Percentiles rank a stretch among this genome's conserved stretches.
Evolutionary conservation across 352 stramenopile species (phyloP).

Genomic region (Globisporangium splendens): DNA sequence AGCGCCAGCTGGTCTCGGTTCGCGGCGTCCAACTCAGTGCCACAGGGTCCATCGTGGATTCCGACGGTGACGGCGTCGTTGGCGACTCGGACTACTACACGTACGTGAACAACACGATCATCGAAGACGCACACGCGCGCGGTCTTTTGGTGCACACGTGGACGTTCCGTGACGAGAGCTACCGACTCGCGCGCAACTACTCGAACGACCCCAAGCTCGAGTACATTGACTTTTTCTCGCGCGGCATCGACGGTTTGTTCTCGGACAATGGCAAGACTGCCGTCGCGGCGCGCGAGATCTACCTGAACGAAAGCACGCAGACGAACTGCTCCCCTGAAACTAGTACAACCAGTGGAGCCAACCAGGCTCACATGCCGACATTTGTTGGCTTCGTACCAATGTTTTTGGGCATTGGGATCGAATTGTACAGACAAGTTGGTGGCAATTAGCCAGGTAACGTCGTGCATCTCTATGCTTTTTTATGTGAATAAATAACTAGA

Average conservation of each 20-base stretch:
- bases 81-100: constrained; percentile 61
- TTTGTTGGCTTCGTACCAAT: too few species aligned
- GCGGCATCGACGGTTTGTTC: constrained; percentile 63
- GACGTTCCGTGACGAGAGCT: constrained; percentile 70
- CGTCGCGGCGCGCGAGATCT: constrained; percentile 35
- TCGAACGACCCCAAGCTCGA: constrained; percentile 50
- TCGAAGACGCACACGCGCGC: constrained; percentile 49
- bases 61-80: constrained; percentile 58
- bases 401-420: too few species aligned
- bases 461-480: background rate
- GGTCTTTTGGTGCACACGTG: constrained; percentile 55
- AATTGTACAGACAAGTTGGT: too few species aligned
- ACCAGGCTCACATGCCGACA: too few species aligned
- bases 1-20: constrained; percentile 70
- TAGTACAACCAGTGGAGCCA: too few species aligned
- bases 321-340: too few species aligned
- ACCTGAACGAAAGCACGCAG: constrained; percentile 17
- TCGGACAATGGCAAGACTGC: constrained; percentile 56
- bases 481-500: constrained; percentile 1
- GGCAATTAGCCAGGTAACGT: too few species aligned
- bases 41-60: constrained; percentile 39
- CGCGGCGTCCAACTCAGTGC: constrained; percentile 37
- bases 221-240: constrained; percentile 64
- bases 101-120: constrained; percentile 32
- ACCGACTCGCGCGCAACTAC: constrained; percentile 62